Conservation (phyloP, 2,329 filamentous ascomycete genomes). For the Aureobasidium musti region DNA sequence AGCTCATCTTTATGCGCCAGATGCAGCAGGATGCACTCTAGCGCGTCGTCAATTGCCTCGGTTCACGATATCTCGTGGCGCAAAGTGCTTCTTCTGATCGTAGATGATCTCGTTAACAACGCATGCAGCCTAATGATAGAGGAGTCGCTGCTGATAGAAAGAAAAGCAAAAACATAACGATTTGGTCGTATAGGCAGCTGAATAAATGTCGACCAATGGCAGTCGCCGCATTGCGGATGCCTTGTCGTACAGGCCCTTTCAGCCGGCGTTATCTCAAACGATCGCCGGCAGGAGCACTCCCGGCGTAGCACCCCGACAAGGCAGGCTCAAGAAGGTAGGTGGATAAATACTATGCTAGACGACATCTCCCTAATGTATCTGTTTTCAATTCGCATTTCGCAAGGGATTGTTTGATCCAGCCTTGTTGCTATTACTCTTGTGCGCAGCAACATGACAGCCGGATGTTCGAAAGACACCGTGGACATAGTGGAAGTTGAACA, state of each 20-base stretch:
- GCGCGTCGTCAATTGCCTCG: too few relatives aligned
- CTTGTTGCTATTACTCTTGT: neutral
- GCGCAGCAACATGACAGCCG: slow-evolving; percentile 3
- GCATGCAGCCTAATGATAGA: neutral
- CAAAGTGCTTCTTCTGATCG: neutral
- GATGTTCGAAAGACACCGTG: neutral
- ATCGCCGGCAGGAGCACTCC: neutral
- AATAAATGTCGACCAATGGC: slow-evolving; percentile 15
- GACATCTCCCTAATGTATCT: neutral
- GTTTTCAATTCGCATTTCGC: neutral
- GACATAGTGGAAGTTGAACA: neutral
- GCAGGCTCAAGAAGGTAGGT: slow-evolving; percentile 10
- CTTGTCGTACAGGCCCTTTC: slow-evolving; percentile 2
- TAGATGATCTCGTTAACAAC: neutral
- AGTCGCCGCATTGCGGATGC: slow-evolving; percentile 1
- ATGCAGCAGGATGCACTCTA: too few relatives aligned
- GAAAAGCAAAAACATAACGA: neutral
- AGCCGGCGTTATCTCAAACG: slow-evolving; percentile 10
- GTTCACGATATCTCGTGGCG: neutral
- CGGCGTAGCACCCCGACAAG: neutral
- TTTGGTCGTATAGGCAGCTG: slow-evolving; percentile 1
- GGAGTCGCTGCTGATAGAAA: neutral
- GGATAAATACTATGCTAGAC: slow-evolving; percentile 2
- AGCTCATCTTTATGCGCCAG: neutral
- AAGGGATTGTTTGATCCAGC: neutral